phyloP scores from a whole-genome alignment of 1,139 yeast genomes.

The Scheffersomyces lignicola region DNA sequence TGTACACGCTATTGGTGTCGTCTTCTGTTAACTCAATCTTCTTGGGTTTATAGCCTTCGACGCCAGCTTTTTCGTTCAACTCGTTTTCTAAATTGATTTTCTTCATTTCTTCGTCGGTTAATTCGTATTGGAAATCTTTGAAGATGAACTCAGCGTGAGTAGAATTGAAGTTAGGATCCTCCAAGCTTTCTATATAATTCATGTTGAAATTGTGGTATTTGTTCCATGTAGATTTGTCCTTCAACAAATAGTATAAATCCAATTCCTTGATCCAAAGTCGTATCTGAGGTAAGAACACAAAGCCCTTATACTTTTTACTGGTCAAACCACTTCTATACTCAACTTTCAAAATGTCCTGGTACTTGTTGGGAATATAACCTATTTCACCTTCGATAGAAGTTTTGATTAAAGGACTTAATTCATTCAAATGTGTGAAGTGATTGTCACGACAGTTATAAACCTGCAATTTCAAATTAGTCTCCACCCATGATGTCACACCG shows the following conservation, averaged over 20 bases:
- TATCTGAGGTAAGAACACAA: constrained; percentile 30
- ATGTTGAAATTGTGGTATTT: constrained; percentile 25
- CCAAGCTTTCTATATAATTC: constrained; percentile 14
- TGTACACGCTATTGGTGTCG: constrained; percentile 20
- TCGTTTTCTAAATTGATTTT: constrained; percentile 15
- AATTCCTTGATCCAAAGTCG: constrained; percentile 31
- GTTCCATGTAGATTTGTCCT: constrained; percentile 26
- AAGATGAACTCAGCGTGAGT: constrained; percentile 6
- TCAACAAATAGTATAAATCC: constrained; percentile 18
- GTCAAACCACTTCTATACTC: constrained; percentile 34
- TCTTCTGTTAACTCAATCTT: constrained; percentile 16
- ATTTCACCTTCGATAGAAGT: constrained; percentile 38
- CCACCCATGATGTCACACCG: neutral
- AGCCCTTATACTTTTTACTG: constrained; percentile 19
- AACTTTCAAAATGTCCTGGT: constrained; percentile 24
- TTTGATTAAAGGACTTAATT: constrained; percentile 25
- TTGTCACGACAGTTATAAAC: constrained; percentile 35
- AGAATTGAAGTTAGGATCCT: neutral
- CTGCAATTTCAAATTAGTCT: constrained; percentile 20
- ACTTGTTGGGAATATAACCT: constrained; percentile 37
- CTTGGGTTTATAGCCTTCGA: constrained; percentile 11
- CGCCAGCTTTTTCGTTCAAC: constrained; percentile 14
- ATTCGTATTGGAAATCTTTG: constrained; percentile 19
- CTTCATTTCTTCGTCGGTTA: constrained; percentile 21
- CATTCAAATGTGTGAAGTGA: constrained; percentile 24